Evolutionary conservation across 2,329 filamentous ascomycete genomes (phyloP).

Genomic region (Aureobasidium subglaciale): DNA sequence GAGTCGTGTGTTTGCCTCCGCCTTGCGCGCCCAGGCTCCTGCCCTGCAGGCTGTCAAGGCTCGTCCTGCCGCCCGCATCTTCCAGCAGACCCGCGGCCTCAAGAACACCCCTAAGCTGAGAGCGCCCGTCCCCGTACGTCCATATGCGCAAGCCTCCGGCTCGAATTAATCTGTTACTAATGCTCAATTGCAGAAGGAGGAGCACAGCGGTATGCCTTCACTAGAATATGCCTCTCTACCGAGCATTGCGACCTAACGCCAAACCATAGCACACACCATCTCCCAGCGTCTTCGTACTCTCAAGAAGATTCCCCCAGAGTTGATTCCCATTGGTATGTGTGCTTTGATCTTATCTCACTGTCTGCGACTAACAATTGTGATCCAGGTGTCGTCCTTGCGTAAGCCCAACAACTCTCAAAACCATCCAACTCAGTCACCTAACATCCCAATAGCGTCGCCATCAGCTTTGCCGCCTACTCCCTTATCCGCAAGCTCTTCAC

Average conservation of each 20-base stretch:
- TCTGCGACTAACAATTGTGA: not conserved
- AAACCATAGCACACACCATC: constrained; percentile 74
- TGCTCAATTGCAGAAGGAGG: constrained; percentile 49
- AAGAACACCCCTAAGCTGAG: constrained; percentile 24
- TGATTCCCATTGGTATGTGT: constrained; percentile 82
- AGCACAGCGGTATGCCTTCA: constrained; percentile 55
- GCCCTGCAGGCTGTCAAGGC: constrained; percentile 13
- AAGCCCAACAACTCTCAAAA: constrained; percentile 36
- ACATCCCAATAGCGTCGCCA: constrained; percentile 46
- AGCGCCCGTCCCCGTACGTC: constrained; percentile 29
- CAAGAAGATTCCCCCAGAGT: constrained; percentile 84
- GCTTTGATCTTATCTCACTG: constrained; percentile 1
- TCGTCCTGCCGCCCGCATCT: constrained; percentile 14
- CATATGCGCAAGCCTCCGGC: not conserved
- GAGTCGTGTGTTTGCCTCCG: constrained; percentile 31
- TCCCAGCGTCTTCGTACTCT: constrained; percentile 89
- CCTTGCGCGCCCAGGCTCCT: constrained; percentile 28
- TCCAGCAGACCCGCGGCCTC: constrained; percentile 28
- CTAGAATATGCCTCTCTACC: too few species aligned
- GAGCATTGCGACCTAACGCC: not conserved
- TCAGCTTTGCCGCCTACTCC: constrained; percentile 77
- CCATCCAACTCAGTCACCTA: constrained; percentile 12
- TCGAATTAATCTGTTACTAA: not conserved
- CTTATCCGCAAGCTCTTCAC: constrained; percentile 71
- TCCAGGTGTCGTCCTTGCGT: constrained; percentile 76